phyloP scores from a whole-genome alignment of 2,329 filamentous ascomycete genomes.

The Venturia carpophila region DNA sequence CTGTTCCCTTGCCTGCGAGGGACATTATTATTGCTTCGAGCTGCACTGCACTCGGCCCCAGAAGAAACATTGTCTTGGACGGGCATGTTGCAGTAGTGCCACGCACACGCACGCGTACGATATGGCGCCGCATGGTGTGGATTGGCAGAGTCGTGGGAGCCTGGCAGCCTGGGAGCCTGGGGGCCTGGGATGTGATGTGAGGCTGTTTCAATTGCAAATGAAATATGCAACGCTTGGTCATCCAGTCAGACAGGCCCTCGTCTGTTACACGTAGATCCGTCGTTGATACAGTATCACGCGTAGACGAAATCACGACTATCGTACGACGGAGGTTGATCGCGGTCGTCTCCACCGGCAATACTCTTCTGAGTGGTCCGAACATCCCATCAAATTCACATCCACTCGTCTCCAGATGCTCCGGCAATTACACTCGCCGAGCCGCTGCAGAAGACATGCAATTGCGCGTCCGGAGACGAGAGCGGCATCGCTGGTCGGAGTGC shows the following conservation, averaged over 20 bases:
- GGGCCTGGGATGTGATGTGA: too few species aligned
- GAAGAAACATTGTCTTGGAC: slow-evolving; percentile 3
- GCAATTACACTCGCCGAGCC: background rate
- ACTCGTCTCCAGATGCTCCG: background rate
- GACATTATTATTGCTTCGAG: background rate
- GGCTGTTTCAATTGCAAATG: background rate
- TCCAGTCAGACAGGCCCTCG: background rate
- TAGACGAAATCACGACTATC: background rate
- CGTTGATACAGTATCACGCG: background rate
- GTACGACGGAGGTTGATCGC: background rate
- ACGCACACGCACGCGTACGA: background rate
- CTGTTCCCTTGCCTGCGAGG: too few species aligned
- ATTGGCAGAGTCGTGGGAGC: background rate
- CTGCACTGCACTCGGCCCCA: background rate
- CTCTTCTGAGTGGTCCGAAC: background rate
- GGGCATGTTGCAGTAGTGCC: background rate
- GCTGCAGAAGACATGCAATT: background rate
- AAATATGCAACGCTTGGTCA: background rate
- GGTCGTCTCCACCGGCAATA: background rate
- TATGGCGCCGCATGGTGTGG: background rate
- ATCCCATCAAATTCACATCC: background rate
- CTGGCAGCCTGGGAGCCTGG: too few species aligned
- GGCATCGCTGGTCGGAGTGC: background rate
- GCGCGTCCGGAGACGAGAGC: background rate
- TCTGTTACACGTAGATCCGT: background rate